phyloP scores from a whole-genome alignment of 441 rosid genomes.

The Macaranga tanarius region DNA sequence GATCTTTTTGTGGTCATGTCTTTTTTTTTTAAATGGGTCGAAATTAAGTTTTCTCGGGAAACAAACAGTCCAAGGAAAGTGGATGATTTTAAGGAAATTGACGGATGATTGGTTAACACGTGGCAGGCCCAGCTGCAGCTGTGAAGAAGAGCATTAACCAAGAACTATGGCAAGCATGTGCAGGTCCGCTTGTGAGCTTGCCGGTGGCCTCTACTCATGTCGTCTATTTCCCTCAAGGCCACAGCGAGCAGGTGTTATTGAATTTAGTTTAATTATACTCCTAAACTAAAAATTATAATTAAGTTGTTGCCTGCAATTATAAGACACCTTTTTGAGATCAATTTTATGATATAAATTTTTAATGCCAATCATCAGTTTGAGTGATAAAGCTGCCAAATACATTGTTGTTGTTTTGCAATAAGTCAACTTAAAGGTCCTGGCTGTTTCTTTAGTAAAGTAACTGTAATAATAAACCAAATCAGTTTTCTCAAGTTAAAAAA shows the following conservation, averaged over 20 bases:
- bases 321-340: too few relatives aligned
- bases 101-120: conserved; percentile 24
- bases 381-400: neutral
- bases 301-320: too few relatives aligned
- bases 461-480: too few relatives aligned
- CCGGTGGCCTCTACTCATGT: conserved; percentile 60
- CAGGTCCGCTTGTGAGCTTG: conserved; percentile 61
- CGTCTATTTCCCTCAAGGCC: conserved; percentile 78
- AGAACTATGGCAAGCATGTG: conserved; percentile 73
- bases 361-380: neutral
- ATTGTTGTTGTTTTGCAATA: neutral
- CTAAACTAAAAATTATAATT: too few relatives aligned
- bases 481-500: too few relatives aligned
- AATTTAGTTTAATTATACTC: neutral
- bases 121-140: conserved; percentile 29
- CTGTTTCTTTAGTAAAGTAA: neutral
- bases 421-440: conserved; percentile 3
- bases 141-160: conserved; percentile 67
- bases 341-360: too few relatives aligned
- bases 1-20: neutral
- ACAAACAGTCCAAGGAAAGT: conserved; percentile 2
- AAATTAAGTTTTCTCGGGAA: conserved; percentile 4
- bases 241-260: conserved; percentile 51
- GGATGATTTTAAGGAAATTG: neutral
- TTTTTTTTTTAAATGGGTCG: too few relatives aligned